These are phyloP conservation scores for Purpureocillium takamizusanense DNA, from an alignment of 2,329 filamentous ascomycete genomes.

Conservation along the genomic window DNA sequence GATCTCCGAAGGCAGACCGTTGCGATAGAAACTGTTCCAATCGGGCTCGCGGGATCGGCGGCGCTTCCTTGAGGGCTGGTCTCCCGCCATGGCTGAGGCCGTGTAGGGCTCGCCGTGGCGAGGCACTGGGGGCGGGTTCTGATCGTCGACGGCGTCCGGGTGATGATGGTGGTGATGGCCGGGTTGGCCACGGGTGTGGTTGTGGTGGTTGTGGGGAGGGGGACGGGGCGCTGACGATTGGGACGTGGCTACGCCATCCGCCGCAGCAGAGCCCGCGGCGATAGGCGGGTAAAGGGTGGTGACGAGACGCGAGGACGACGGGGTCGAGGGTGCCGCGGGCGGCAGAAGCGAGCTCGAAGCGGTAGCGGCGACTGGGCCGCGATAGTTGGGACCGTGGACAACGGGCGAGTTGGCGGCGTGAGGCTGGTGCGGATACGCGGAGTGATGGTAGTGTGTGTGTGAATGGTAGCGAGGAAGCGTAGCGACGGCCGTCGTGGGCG, in stretches of 20 bases:
- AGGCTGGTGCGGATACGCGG: conserved; percentile 36
- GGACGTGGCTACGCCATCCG: conserved; percentile 22
- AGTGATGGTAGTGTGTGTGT: conserved; percentile 56
- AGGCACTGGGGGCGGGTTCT: conserved; percentile 14
- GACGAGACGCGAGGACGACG: conserved; percentile 13
- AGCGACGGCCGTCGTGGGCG: conserved; percentile 67
- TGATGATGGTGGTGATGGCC: conserved; percentile 12
- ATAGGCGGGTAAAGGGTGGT: conserved; percentile 17
- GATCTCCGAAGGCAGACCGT: conserved; percentile 74
- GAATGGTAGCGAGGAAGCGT: conserved; percentile 61
- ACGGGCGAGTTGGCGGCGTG: conserved; percentile 10
- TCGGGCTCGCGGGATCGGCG: conserved; percentile 58
- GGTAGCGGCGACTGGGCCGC: conserved; percentile 16
- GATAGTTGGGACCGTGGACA: conserved; percentile 17
- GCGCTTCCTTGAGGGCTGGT: conserved; percentile 35
- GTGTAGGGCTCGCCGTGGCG: conserved; percentile 8
- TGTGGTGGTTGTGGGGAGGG: conserved; percentile 19
- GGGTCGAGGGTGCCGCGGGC: conserved; percentile 9
- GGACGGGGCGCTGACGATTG: conserved; percentile 21
- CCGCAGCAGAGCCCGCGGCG: conserved; percentile 19
- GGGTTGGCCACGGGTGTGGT: conserved; percentile 6
- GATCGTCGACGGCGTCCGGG: conserved; percentile 7
- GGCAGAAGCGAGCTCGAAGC: conserved; percentile 11
- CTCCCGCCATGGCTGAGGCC: conserved; percentile 13
- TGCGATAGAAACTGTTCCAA: conserved; percentile 75